Percentiles rank a stretch among this genome's conserved stretches.
Conservation (phyloP, 345 rosid genomes). For the Eucalyptus globulus region DNA sequence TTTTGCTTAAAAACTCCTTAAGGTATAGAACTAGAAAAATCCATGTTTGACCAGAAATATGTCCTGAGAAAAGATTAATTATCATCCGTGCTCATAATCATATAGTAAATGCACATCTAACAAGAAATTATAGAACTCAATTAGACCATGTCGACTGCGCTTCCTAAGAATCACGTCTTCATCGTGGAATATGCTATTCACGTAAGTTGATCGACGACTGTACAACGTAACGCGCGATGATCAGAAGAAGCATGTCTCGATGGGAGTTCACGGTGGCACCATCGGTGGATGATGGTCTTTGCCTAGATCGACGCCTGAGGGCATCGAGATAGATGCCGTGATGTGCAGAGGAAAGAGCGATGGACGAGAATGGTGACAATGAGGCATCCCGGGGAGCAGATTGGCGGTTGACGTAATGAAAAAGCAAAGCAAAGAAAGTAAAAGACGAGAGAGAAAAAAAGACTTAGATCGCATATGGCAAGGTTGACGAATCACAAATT, state of each 20-base stretch:
- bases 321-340: background rate
- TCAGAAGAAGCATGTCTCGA: too few species aligned
- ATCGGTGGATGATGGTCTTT: background rate
- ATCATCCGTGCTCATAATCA: accelerated
- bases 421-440: background rate
- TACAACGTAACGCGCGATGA: too few species aligned
- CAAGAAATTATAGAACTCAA: background rate
- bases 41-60: accelerated
- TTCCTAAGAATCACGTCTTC: background rate
- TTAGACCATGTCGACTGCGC: background rate
- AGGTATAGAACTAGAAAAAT: too few species aligned
- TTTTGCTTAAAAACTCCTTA: too few species aligned
- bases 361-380: background rate
- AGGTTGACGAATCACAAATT: background rate
- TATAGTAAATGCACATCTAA: background rate
- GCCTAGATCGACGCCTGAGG: background rate
- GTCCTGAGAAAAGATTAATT: accelerated
- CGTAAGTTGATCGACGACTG: background rate
- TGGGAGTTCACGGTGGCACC: background rate
- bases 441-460: background rate
- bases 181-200: background rate
- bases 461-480: background rate
- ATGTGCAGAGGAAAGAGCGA: background rate
- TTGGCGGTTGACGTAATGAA: background rate
- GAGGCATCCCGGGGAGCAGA: background rate